Evolutionary conservation across 1,284 basidiomycete genomes (phyloP).

Genomic region (Apiotrichum laibachii): DNA sequence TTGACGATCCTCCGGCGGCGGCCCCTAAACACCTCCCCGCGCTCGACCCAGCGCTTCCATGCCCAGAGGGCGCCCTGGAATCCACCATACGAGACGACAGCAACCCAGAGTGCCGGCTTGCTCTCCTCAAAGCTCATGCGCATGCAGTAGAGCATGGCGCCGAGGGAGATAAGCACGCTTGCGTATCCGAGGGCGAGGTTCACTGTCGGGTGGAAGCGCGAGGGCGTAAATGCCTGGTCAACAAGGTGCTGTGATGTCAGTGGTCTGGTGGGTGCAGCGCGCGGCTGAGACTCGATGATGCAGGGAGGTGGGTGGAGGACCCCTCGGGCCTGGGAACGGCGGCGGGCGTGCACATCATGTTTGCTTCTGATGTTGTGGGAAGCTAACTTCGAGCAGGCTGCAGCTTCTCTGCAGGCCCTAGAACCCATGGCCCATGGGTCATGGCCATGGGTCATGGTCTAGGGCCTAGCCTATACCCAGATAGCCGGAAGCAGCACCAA

Average conservation of each 20-base stretch:
- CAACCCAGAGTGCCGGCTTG: conserved; percentile 73
- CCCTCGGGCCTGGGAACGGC: neutral
- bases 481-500: neutral
- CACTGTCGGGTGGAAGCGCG: conserved; percentile 78
- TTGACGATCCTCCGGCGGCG: conserved; percentile 49
- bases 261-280: neutral
- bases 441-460: no score
- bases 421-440: no score
- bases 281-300: neutral
- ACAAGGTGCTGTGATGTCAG: conserved; percentile 62
- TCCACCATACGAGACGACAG: conserved; percentile 57
- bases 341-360: no score
- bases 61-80: conserved; percentile 43
- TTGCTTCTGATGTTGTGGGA: no score
- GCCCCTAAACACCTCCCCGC: conserved; percentile 47
- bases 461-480: no score
- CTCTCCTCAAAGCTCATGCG: conserved; percentile 79
- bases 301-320: neutral
- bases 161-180: conserved; percentile 71
- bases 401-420: no score
- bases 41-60: conserved; percentile 49
- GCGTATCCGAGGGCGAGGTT: conserved; percentile 78
- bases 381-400: no score
- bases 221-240: conserved; percentile 78
- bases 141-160: conserved; percentile 78